Evolutionary conservation across 805 yeast species (phyloP).

Genomic region (Sungouiella thailandica): DNA sequence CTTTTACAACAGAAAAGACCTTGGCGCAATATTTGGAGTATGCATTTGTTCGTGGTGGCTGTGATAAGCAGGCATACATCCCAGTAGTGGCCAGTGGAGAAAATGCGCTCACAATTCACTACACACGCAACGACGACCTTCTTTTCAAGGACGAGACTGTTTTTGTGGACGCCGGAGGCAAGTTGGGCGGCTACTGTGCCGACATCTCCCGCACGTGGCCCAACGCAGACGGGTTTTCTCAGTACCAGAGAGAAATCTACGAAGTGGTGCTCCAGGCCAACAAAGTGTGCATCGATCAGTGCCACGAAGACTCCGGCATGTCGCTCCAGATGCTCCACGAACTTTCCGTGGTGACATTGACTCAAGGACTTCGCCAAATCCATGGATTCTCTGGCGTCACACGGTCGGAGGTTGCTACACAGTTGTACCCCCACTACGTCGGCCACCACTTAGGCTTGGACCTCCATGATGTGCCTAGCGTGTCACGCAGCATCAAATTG

Average conservation of each 20-base stretch:
- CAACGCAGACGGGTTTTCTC: constrained; percentile 57
- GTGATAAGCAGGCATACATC: constrained; percentile 83
- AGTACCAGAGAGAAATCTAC: constrained; percentile 80
- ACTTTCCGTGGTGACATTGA: constrained; percentile 54
- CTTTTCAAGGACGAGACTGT: constrained; percentile 76
- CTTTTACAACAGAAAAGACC: constrained; percentile 68
- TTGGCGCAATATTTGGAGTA: constrained; percentile 78
- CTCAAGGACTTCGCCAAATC: constrained; percentile 60
- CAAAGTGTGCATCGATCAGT: constrained; percentile 66
- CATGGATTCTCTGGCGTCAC: constrained; percentile 56
- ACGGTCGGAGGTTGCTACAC: constrained; percentile 46
- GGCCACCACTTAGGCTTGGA: constrained; percentile 96
- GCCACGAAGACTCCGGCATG: constrained; percentile 47
- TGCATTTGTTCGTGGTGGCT: constrained; percentile 79
- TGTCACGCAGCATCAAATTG: constrained; percentile 51
- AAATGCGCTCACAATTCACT: constrained; percentile 88
- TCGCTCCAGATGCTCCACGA: constrained; percentile 76
- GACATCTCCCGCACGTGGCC: constrained; percentile 99
- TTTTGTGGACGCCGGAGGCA: constrained; percentile 92
- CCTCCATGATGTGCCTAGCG: constrained; percentile 74
- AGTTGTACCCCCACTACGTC: constrained; percentile 84
- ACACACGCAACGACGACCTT: constrained; percentile 85
- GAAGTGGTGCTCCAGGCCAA: constrained; percentile 85
- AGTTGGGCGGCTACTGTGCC: constrained; percentile 88
- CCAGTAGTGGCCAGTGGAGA: constrained; percentile 96